These are phyloP conservation scores for Penicillium hesseltinei DNA, from an alignment of 2,329 filamentous ascomycete species.

Conservation along the genomic window DNA sequence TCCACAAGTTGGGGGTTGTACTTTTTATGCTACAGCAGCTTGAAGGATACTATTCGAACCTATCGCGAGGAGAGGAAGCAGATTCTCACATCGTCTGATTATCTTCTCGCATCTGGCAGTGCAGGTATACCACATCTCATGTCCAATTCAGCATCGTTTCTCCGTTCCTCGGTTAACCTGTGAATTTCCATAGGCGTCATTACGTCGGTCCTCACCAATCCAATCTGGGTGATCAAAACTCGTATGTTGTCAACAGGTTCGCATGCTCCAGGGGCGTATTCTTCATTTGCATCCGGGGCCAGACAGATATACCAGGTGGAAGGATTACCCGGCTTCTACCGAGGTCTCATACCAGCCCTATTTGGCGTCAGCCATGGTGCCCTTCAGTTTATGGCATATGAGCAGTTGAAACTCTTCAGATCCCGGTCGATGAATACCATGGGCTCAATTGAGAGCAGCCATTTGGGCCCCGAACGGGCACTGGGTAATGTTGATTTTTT, in stretches of 20 bases:
- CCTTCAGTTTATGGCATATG: constrained; percentile 94
- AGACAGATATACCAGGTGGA: constrained; percentile 66
- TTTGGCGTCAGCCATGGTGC: constrained; percentile 89
- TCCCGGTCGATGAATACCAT: constrained; percentile 33
- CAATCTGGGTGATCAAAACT: constrained; percentile 97
- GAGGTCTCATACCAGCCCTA: constrained; percentile 77
- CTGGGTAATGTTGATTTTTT: constrained; percentile 75
- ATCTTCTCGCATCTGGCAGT: constrained; percentile 71
- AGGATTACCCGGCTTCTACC: constrained; percentile 78
- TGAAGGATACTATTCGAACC: constrained; percentile 54
- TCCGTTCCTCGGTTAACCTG: constrained; percentile 1
- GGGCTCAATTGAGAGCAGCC: constrained; percentile 28
- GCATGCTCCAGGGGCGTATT: constrained; percentile 73
- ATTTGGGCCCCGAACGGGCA: constrained; percentile 27
- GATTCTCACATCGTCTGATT: constrained; percentile 64
- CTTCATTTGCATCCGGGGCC: constrained; percentile 70
- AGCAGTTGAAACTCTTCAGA: constrained; percentile 66
- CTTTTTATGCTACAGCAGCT: constrained; percentile 70
- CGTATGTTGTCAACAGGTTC: constrained; percentile 88
- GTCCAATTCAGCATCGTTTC: neutral
- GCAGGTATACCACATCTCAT: constrained; percentile 45
- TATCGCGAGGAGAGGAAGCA: constrained; percentile 34
- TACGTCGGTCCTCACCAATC: constrained; percentile 84
- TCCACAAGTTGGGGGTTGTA: constrained; percentile 88
- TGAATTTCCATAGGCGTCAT: constrained; percentile 55